Evolutionary conservation across 345 rosid species (phyloP).

Genomic region (Salix dunnii): DNA sequence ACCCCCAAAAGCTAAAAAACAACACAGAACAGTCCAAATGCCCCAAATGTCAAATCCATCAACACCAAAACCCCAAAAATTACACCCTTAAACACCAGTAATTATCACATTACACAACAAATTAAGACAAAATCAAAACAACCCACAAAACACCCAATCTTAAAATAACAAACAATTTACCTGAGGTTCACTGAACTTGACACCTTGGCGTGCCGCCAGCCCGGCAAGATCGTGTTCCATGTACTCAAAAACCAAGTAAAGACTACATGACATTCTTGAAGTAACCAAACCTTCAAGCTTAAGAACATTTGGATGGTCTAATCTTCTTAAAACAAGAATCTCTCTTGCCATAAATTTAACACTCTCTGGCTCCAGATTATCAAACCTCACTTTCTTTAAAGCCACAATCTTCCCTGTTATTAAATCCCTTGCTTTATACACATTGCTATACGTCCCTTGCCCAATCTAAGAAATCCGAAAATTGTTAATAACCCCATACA

Average conservation of each 20-base stretch:
- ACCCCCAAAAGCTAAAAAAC: constrained; percentile 24
- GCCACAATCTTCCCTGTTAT: constrained; percentile 84
- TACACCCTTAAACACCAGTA: constrained; percentile 6
- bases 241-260: constrained; percentile 82
- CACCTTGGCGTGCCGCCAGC: constrained; percentile 58
- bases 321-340: constrained; percentile 65
- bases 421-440: constrained; percentile 84
- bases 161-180: constrained; percentile 28
- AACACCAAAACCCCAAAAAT: constrained; percentile 17
- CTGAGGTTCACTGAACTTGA: constrained; percentile 88
- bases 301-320: constrained; percentile 83
- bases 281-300: constrained; percentile 88
- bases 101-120: constrained; percentile 5
- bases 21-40: constrained; percentile 14
- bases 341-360: constrained; percentile 95
- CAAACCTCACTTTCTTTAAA: constrained; percentile 89
- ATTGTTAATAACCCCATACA: not conserved
- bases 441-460: constrained; percentile 93
- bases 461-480: constrained; percentile 56
- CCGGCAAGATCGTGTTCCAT: constrained; percentile 98
- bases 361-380: constrained; percentile 86
- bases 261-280: constrained; percentile 84
- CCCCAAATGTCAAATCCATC: not conserved
- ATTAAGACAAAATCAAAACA: constrained; percentile 7
- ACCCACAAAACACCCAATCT: not conserved